Percentiles rank a stretch among this genome's conserved stretches.
Conservation (phyloP, 345 rosid genomes). For the Tarenaya hassleriana region DNA sequence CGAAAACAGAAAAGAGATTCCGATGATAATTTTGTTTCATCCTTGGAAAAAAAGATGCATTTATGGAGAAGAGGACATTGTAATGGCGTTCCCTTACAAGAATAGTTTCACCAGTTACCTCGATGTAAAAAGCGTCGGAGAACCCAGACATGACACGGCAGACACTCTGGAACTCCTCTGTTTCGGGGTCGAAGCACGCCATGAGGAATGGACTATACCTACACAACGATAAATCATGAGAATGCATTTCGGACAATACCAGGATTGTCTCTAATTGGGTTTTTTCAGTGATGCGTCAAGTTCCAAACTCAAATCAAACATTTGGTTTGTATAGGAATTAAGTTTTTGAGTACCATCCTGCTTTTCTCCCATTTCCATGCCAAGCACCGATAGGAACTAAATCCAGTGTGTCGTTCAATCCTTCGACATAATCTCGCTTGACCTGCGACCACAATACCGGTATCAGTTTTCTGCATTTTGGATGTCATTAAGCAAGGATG, state of each 20-base stretch:
- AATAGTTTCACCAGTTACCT: slow-evolving; percentile 34
- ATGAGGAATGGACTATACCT: slow-evolving; percentile 94
- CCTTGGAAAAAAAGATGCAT: not conserved
- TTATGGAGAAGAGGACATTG: not conserved
- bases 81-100: not conserved
- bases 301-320: not conserved
- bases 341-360: slow-evolving; percentile 73
- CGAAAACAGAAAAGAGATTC: no score
- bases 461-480: not conserved
- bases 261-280: slow-evolving; percentile 1
- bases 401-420: slow-evolving; percentile 74
- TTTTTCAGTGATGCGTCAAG: not conserved
- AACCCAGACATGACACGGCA: slow-evolving; percentile 96
- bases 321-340: not conserved
- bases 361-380: slow-evolving; percentile 95
- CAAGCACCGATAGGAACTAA: slow-evolving; percentile 93
- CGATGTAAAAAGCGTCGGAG: slow-evolving; percentile 72
- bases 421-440: slow-evolving; percentile 84
- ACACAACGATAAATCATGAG: slow-evolving; percentile 20
- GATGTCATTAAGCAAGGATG: not conserved
- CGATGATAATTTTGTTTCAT: no score
- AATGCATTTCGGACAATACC: not conserved
- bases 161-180: slow-evolving; percentile 73
- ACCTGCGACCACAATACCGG: slow-evolving; percentile 42
- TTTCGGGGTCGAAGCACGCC: slow-evolving; percentile 83